Base-by-base conservation (phyloP, 2,329 filamentous ascomycete genomes). In the Ceratocystis cacaofunesta region DNA sequence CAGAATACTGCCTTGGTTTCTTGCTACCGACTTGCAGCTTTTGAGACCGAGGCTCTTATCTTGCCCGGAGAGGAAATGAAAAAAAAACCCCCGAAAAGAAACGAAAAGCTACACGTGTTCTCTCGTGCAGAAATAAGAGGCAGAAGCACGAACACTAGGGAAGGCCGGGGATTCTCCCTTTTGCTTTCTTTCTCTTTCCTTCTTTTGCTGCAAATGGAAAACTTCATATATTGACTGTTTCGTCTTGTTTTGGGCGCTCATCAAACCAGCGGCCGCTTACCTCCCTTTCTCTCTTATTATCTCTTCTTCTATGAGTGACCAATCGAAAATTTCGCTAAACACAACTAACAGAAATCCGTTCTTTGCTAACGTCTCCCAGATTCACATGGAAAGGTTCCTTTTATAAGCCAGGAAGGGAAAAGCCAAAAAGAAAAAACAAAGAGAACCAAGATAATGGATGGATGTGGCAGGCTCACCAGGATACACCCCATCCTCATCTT, bases 141-240 rank as follows among this genome's bases (percentile, higher is more conserved):
- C 48, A 52, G 5, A 25, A 52, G 48, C n/a, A 52, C 10, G 48
- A 25, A 52, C 17, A 25, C n/a, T 25, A 52, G n/a, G 12, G 22
- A 58, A 58, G 30, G 55, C 55, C 55, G 55, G 55, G 19, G 55
- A 58, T 36, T 36, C 55, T 58, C 41, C 52, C 62, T 32, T 36
- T 64, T 32, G 12, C 28, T 43, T 22, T 57, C 22, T 58, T 8
- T 64, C 25, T 58, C 44, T n/a, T 25, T 64, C 58, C n/a, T 58
- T 58, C 52, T 44, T 41, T 55, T 46, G n/a, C 30, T 57, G 55
- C 55, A 58, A 41, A 58, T 58, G 55, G 55, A 58, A 58, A 58
- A 52, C n/a, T 30, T 58, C 25, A 58, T 58, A 32, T 58, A 28
- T 58, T n/a, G 30, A 58, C 55, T 58, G 25, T 64, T 62, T 30